Base-by-base conservation (phyloP, 331 rosid species). In the Cydonia oblonga region DNA sequence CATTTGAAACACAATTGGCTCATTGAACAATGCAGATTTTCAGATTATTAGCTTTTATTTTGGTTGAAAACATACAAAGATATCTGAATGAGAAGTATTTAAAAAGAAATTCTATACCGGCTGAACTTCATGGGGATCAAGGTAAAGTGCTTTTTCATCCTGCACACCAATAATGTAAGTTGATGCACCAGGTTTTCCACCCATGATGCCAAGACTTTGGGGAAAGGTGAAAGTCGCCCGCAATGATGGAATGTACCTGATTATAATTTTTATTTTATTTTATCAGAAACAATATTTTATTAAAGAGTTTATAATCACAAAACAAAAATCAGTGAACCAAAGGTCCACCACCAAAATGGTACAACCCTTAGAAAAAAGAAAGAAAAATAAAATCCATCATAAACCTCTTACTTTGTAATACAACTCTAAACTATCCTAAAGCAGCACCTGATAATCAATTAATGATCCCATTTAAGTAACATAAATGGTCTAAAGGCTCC, bases 81-180 rank as follows among this genome's bases (percentile, higher is more conserved):
- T 38, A 59, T 25, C 32, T n/a, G n/a, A 68, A 40, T 9, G 20
- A 14, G n/a, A 49, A 60, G 9, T 56, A 52, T 30, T 44, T 12
- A 24, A 30, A 49, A 69, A 24, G 68, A 59, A 68, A 57, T 73
- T 29, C 25, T 51, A 63, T 88, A 89, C 98, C 86, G 78, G 84
- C 82, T 95, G 96, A 80, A 80, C 90, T n/a, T 86, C 91, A 79
- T 95, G 98, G 13, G 98, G 98, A 81, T 95, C 98, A 86, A 95
- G 98, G 88, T 88, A 95, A 71, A 91, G 72, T 49, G 91, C 96
- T 75, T 89, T 89, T 23, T 85, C 97, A 80, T 81, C 91, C 78
- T 95, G 98, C 66, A 88, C 90, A 33, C 98, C 98, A 33, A 95
- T 75, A 25, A 95, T 88, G 73, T 95, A 95, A 22, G 98, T 95